phyloP scores from a whole-genome alignment of 1,284 basidiomycete species.

The Stereum hirsutum region DNA sequence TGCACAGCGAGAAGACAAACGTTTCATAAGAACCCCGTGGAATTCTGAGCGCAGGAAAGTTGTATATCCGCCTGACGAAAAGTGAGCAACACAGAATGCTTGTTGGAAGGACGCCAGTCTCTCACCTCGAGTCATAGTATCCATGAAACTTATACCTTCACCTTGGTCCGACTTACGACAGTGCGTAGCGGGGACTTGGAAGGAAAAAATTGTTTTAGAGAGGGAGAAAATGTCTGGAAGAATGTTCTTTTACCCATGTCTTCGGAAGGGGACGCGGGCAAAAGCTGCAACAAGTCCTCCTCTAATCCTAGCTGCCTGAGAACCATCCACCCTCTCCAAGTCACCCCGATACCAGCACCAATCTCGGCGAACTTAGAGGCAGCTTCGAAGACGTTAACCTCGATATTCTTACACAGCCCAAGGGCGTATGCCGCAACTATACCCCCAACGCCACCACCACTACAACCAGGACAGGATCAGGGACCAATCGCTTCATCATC shows the following conservation, averaged over 20 bases:
- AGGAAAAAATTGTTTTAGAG: background rate
- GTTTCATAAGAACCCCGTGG: constrained; percentile 26
- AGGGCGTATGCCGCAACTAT: constrained; percentile 27
- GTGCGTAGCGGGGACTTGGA: constrained; percentile 19
- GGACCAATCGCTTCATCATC: no score
- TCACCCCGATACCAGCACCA: constrained; percentile 27
- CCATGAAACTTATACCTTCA: constrained; percentile 19
- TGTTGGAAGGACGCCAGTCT: no score
- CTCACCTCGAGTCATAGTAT: constrained; percentile 23
- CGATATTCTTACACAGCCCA: constrained; percentile 20
- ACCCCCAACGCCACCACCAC: constrained; percentile 32
- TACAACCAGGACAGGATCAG: constrained; percentile 9
- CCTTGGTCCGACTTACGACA: constrained; percentile 25
- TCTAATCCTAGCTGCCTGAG: constrained; percentile 21
- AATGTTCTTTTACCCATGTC: constrained; percentile 2
- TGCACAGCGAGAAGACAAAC: constrained; percentile 21
- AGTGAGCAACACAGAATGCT: no score
- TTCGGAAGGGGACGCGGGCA: constrained; percentile 15
- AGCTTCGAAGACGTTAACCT: constrained; percentile 30
- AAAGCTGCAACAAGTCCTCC: constrained; percentile 17
- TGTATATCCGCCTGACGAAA: constrained; percentile 28
- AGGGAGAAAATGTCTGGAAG: background rate
- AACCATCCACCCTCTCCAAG: constrained; percentile 23
- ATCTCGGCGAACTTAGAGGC: constrained; percentile 23
- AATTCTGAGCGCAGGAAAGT: constrained; percentile 35